Evolutionary conservation across 78 protist species (phyloP), one percentile per base, ranked within the genome.

Genomic region (Monocercomonoides exilis): DNA sequence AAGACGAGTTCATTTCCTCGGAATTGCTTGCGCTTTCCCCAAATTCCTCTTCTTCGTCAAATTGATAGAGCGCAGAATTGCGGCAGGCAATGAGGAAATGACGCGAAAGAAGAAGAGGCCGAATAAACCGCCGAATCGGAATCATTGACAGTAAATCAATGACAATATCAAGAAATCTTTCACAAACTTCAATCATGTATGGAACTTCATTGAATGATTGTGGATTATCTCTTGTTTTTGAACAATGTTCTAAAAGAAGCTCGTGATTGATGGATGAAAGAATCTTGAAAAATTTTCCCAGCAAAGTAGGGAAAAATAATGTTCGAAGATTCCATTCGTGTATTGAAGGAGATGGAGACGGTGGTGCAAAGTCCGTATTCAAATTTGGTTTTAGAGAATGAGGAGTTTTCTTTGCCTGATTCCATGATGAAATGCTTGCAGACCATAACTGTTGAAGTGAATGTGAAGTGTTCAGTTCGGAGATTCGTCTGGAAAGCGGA

Each of bases 121-220:
- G 88, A 70, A 92, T 42, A 86, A 92, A 93, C 46, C 96, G 90
- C 35, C 99, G 92, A 1, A 98, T 96, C 36, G 97, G 94, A 44
- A 95, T 80, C 86, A 91, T 96, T 21, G 93, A 84, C 43, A 91
- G 85, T 44, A 96, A 85, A 77, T 94, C 96, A 6, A 90, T 87
- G 84, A 96, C 33, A 41, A 93, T 3, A 46, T 90, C 94, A 33
- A 91, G 46, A 0, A 34, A 82, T 36, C 92, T 45, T 77, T 84
- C 82, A 32, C 45, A 1, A 77, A 42, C n/a, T n/a, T n/a, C 88
- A 41, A 29, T 2, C 80, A 63, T 87, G 6, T 54, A n/a, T 29
- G 87, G 42, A 34, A 90, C 36, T 2, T 44, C 70, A 2, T 42
- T 35, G n/a, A 34, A 36, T n/a, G 77, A 77, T n/a, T 34, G 77